phyloP scores from a whole-genome alignment of 2,329 filamentous ascomycete species.

The Claviceps pusilla region DNA sequence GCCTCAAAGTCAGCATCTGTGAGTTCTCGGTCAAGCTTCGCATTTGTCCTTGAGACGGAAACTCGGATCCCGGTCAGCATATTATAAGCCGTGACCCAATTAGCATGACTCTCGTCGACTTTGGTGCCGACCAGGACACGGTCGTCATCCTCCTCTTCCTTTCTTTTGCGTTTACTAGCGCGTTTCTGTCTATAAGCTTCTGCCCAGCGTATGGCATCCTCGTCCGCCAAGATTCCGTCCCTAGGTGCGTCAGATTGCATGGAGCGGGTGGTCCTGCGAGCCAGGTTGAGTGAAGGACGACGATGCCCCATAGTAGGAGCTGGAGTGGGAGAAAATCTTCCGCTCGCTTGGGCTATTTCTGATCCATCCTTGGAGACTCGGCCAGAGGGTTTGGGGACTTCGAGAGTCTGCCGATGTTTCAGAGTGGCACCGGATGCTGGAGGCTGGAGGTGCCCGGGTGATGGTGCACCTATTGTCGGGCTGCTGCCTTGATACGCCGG shows the following conservation, averaged over 20 bases:
- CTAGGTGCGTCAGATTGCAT: conserved; percentile 70
- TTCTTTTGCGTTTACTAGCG: conserved; percentile 68
- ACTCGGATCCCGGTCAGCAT: conserved; percentile 99
- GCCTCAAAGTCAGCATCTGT: conserved; percentile 85
- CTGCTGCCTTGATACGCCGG: conserved; percentile 34
- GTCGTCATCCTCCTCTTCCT: conserved; percentile 83
- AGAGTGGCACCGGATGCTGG: conserved; percentile 34
- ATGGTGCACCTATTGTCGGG: conserved; percentile 24
- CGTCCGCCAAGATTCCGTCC: conserved; percentile 74
- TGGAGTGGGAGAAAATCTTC: conserved; percentile 62
- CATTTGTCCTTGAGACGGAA: conserved; percentile 88
- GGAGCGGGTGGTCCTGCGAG: conserved; percentile 66
- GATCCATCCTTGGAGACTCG: conserved; percentile 59
- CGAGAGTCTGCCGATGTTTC: conserved; percentile 74
- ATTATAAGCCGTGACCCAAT: conserved; percentile 97
- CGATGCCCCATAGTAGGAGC: conserved; percentile 42
- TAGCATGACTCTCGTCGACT: conserved; percentile 91
- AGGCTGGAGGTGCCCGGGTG: conserved; percentile 38
- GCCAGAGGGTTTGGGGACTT: conserved; percentile 60
- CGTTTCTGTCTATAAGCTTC: conserved; percentile 86
- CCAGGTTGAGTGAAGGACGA: conserved; percentile 70
- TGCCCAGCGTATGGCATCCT: conserved; percentile 82
- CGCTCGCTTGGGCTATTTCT: conserved; percentile 53
- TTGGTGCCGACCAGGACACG: conserved; percentile 91
- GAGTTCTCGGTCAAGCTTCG: conserved; percentile 82